A percentile compares a stretch with the other conserved stretches of the same genome.
phyloP scores from a whole-genome alignment of 2,329 filamentous ascomycete genomes.

The Aspergillus pseudotamarii region DNA sequence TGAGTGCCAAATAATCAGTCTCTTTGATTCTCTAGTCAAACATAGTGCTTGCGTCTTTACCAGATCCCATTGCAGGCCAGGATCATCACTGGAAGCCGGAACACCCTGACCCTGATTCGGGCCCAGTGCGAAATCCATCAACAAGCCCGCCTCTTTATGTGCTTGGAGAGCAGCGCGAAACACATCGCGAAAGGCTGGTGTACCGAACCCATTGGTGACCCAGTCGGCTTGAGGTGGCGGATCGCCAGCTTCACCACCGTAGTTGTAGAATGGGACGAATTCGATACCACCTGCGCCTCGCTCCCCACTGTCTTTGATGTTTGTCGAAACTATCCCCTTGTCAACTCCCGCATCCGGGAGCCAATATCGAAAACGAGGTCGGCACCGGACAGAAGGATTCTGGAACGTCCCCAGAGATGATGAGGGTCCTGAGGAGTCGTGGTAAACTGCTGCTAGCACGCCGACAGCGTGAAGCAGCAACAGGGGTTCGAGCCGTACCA shows the following conservation, averaged over 20 bases:
- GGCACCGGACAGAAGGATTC: constrained; percentile 30
- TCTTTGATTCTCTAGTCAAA: no score
- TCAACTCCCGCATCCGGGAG: constrained; percentile 42
- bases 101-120: constrained; percentile 51
- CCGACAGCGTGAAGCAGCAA: no score
- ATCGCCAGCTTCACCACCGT: constrained; percentile 32
- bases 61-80: constrained; percentile 36
- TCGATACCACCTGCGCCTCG: constrained; percentile 45
- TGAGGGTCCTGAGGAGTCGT: no score
- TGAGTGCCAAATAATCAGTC: neutral
- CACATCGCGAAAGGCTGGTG: constrained; percentile 32
- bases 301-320: constrained; percentile 34
- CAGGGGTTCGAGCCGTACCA: no score
- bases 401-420: constrained; percentile 18
- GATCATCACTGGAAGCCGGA: constrained; percentile 35
- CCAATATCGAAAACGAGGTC: constrained; percentile 44
- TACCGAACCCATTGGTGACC: constrained; percentile 44
- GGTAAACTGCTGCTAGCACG: no score
- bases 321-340: constrained; percentile 25
- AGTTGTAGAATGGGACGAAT: constrained; percentile 40
- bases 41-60: neutral
- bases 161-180: constrained; percentile 35
- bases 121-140: constrained; percentile 50
- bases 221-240: constrained; percentile 34
- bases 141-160: constrained; percentile 36